These are phyloP conservation scores for Floccularia luteovirens DNA, from an alignment of 768 basidiomycete species.

Conservation along the genomic window DNA sequence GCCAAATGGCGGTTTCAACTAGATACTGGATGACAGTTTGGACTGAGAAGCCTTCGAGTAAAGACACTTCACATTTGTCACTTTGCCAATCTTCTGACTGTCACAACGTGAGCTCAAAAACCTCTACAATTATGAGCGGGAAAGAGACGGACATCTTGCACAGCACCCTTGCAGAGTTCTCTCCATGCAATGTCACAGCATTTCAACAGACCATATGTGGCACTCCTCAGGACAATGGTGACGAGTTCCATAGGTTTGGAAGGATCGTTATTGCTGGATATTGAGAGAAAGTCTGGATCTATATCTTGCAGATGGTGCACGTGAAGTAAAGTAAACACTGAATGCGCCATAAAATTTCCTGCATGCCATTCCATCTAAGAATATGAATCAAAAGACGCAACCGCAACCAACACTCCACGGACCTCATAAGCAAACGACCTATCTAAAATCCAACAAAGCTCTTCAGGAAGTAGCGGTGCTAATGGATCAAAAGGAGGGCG, in stretches of 20 bases:
- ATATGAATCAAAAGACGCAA: conserved; percentile 1
- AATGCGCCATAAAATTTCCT: conserved; percentile 81
- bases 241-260: conserved; percentile 54
- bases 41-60: conserved; percentile 58
- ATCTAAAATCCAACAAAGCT: conserved; percentile 87
- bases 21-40: conserved; percentile 44
- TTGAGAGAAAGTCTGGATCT: conserved; percentile 42
- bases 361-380: conserved; percentile 81
- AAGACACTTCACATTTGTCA: conserved; percentile 78
- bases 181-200: conserved; percentile 78
- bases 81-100: conserved; percentile 87
- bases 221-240: conserved; percentile 60
- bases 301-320: conserved; percentile 58
- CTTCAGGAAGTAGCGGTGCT: conserved; percentile 59
- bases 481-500: conserved; percentile 55
- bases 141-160: conserved; percentile 61
- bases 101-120: conserved; percentile 9
- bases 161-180: conserved; percentile 67
- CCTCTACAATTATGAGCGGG: conserved; percentile 7
- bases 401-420: conserved; percentile 10
- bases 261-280: conserved; percentile 24
- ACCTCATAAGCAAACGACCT: conserved; percentile 75
- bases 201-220: conserved; percentile 65
- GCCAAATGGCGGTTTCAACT: conserved; percentile 57
- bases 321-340: conserved; percentile 74